Evolutionary conservation across 495 filamentous ascomycete genomes (phyloP), one percentile per base, ranked within the genome.

Genomic region (Lophiotrema nucula): DNA sequence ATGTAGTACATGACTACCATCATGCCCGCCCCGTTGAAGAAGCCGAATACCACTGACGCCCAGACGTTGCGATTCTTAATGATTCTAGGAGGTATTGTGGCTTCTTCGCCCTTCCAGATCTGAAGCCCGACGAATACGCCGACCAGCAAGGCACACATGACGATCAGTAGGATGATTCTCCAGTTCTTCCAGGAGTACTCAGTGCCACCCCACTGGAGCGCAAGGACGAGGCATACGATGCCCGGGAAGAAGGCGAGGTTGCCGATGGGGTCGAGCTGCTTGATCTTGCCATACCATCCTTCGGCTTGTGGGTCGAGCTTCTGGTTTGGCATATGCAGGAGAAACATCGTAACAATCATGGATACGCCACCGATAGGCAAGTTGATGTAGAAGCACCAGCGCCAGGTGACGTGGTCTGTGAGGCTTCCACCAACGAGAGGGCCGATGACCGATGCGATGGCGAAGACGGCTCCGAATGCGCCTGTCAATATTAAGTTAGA

Each of bases 331-430:
- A 45, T 69, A 88, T 77, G 53, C 79, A 77, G 50, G 85, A 62
- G 18, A 4, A 81, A 62, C 47, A 89, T 77, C 48, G 84, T 80
- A 2, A 80, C 26, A 23, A 84, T 74, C 24, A 46, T 23, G 3
- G 83, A 83, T 13, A 88, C 68, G 22, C 75, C 87, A 39, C 89
- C 88, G 46, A 92, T 42, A 8, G 72, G 73, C 13, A 75, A 69
- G 56, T 89, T 90, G 71, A 88, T 88, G 67, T 82, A 90, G 71
- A 93, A 91, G 64, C 88, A 92, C 88, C 88, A 92, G 41, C 89
- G 74, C 89, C 89, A 93, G 2, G 78, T 78, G 3, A 83, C 69
- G n/a, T 78, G 48, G 25, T 69, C 60, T 3, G 71, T 73, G 31
- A 73, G 71, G 8, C 58, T 68, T 22, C 71, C 71, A 19, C 71